Evolutionary conservation across 768 basidiomycete species (phyloP), one percentile per base, ranked within the genome.

Genomic region (Boletus subparvulus): DNA sequence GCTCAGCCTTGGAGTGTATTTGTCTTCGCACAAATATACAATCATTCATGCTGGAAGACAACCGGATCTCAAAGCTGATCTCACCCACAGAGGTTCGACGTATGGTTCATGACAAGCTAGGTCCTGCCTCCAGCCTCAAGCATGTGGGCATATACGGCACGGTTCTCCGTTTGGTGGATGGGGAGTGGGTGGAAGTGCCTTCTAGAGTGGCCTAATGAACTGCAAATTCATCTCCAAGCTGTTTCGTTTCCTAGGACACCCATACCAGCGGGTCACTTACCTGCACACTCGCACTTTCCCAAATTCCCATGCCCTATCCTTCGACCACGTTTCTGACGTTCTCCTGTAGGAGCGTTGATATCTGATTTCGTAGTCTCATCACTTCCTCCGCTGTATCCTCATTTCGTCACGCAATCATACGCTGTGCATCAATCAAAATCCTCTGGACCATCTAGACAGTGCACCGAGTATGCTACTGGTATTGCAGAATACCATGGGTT

Each of bases 301-400:
- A 62, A 9, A 81, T 61, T 0, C 76, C 79, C 16, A 66, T 68
- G 1, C 77, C 79, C 6, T 81, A 63, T 0, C 71, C 26, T 26
- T 57, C 63, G 0, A 86, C 74, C 16, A 49, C 73, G 26, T 70
- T 80, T 3, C 83, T 83, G 2, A 83, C n/a, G n/a, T 77, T 76
- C 10, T 69, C 71, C 17, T 78, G 11, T 10, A 33, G 32, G 32
- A 17, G 86, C 64, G 14, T 76, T 26, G 5, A 26, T 26, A 3
- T 26, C 26, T 5, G n/a, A n/a, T n/a, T n/a, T n/a, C n/a, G n/a
- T n/a, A n/a, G n/a, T n/a, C n/a, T n/a, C n/a, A n/a, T n/a, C n/a
- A n/a, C n/a, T n/a, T n/a, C n/a, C n/a, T n/a, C n/a, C n/a, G n/a
- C n/a, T n/a, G n/a, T n/a, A n/a, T n/a, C n/a, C n/a, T n/a, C n/a